Percentiles rank a stretch among this genome's conserved stretches.
Conservation (phyloP, 306 rosid species). For the Rubus parviflorus region DNA sequence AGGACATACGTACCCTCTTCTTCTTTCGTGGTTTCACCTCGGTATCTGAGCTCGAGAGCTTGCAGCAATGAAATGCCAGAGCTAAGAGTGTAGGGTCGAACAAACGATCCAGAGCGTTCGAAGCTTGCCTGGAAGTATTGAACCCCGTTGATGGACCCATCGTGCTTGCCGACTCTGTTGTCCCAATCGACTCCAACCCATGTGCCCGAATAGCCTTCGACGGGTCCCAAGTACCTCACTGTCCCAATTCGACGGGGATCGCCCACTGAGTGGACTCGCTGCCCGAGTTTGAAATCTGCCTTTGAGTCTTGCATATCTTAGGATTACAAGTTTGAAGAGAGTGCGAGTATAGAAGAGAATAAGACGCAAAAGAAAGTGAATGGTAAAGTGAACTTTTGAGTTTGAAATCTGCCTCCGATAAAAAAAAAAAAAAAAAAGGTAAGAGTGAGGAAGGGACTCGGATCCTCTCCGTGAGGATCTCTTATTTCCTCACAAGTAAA, state of each 20-base stretch:
- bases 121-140: slow-evolving; percentile 68
- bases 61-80: slow-evolving; percentile 65
- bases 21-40: slow-evolving; percentile 65
- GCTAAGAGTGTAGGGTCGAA: slow-evolving; percentile 62
- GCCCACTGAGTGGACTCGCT: slow-evolving; percentile 62
- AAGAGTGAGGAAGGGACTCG: no score
- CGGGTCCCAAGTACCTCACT: slow-evolving; percentile 67
- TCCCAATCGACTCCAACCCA: slow-evolving; percentile 99
- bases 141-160: slow-evolving; percentile 75
- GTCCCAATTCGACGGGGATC: slow-evolving; percentile 73
- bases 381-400: no score
- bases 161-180: slow-evolving; percentile 71
- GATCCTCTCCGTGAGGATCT: no score
- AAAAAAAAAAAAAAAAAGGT: no score
- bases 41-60: slow-evolving; percentile 74
- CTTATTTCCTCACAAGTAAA: no score
- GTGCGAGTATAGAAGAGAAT: no score
- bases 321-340: no score
- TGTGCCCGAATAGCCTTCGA: slow-evolving; percentile 63
- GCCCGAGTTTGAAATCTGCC: slow-evolving; percentile 50
- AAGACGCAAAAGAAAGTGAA: no score
- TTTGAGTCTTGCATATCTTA: slow-evolving; percentile 45
- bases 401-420: no score
- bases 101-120: slow-evolving; percentile 68
- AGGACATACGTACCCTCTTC: slow-evolving; percentile 66